Base-by-base conservation (phyloP, 768 basidiomycete species). In the Mycena capillaripes region DNA sequence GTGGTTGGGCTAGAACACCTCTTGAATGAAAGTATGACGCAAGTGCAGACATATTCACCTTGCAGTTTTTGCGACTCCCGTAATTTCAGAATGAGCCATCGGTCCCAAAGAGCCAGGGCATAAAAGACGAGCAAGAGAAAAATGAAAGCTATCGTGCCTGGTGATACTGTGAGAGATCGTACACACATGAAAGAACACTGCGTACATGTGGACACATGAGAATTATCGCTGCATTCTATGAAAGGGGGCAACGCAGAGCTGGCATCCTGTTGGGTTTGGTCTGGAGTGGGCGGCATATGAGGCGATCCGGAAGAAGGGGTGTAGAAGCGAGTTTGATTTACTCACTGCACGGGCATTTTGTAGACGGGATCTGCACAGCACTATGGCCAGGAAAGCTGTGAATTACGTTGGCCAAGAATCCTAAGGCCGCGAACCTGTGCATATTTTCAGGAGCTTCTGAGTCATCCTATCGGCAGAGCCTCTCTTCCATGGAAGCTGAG, bases 71-170 rank as follows among this genome's bases (percentile, higher is more conserved):
- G 74, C 53, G 74, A 74, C 46, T 78, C 76, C 38, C 79, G 76
- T 36, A 79, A 46, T 64, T 71, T 81, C 16, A 85, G 74, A 48
- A 76, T 71, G 42, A 80, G 69, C 82, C 82, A 85, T 58, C 82
- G 75, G 62, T 85, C 84, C 82, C 83, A 84, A 17, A 84, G 75
- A 23, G 83, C 83, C 42, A 84, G 68, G 8, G 78, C 80, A 46
- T 85, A 84, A 57, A 83, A 81, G 16, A 77, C 67, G 17, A 84
- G 78, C 38, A 82, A 58, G 19, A 82, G 60, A 14, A 81, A 69
- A 5, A 83, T 46, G 44, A 83, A 77, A 4, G 81, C 36, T 0
- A 79, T 64, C 30, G 78, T 76, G 46, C 74, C 80, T 81, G 58
- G 14, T 11, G 7, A 58, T 52, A 2, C 34, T 8, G 25, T 42